Conservation (phyloP, 2,329 filamentous ascomycete species). For the Stenocarpella maydis region DNA sequence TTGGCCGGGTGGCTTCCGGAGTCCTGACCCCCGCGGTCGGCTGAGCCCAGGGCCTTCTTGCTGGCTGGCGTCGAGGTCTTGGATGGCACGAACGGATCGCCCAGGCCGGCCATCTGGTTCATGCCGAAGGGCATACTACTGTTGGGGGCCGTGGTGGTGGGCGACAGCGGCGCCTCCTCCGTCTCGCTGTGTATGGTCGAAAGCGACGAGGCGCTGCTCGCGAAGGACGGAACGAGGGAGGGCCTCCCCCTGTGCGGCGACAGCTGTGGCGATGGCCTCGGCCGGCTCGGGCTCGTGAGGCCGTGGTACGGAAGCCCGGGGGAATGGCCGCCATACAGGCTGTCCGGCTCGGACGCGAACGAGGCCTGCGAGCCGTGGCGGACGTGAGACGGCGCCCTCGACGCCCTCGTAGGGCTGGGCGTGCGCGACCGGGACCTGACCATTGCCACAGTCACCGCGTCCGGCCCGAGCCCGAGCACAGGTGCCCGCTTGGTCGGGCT, state of each 20-base stretch:
- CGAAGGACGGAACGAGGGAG: slow-evolving; percentile 42
- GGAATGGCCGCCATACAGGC: slow-evolving; percentile 49
- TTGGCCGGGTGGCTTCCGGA: neutral
- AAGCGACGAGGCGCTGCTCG: slow-evolving; percentile 59
- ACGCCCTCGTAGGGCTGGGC: slow-evolving; percentile 42
- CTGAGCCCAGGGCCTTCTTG: neutral
- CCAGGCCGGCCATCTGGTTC: slow-evolving; percentile 25
- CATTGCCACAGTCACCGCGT: slow-evolving; percentile 20
- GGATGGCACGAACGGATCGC: slow-evolving; percentile 27
- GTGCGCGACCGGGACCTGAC: slow-evolving; percentile 37
- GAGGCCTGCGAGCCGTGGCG: slow-evolving; percentile 47
- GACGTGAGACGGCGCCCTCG: slow-evolving; percentile 37
- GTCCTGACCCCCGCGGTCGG: neutral
- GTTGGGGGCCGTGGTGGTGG: slow-evolving; percentile 14
- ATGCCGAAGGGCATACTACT: slow-evolving; percentile 29
- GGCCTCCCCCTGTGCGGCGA: slow-evolving; percentile 27
- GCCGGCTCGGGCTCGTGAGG: slow-evolving; percentile 54
- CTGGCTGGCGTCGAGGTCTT: neutral
- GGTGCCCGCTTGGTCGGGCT: slow-evolving; percentile 40
- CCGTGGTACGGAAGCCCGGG: slow-evolving; percentile 46
- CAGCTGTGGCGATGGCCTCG: slow-evolving; percentile 33
- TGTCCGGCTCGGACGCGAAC: slow-evolving; percentile 50
- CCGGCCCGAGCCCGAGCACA: slow-evolving; percentile 27
- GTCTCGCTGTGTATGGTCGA: slow-evolving; percentile 66
- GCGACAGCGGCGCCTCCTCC: slow-evolving; percentile 46